A percentile compares a stretch with the other conserved stretches of the same genome.
These are phyloP conservation scores for Pythium monospermum DNA, from an alignment of 352 stramenopile genomes.

Conservation along the genomic window DNA sequence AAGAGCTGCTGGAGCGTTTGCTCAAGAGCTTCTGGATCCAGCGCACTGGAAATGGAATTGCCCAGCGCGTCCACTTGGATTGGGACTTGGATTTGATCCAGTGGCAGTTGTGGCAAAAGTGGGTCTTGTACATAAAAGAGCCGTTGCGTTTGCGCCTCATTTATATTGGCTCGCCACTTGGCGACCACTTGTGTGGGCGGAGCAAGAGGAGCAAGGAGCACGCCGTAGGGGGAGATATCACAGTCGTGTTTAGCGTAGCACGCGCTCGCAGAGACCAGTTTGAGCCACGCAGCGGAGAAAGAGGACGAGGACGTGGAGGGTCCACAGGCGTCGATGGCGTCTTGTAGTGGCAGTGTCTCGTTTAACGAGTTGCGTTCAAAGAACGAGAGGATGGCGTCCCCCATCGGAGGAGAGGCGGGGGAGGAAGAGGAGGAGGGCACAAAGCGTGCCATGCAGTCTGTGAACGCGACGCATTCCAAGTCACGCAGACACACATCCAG, in stretches of 20 bases:
- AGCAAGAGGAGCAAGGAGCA: conserved; percentile 24
- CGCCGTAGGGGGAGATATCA: conserved; percentile 29
- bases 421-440: conserved; percentile 1
- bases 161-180: conserved; percentile 33
- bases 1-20: conserved; percentile 26
- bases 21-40: conserved; percentile 20
- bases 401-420: too few species aligned
- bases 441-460: conserved; percentile 42
- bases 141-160: too few species aligned
- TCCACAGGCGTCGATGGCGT: conserved; percentile 31
- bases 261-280: conserved; percentile 46
- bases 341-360: conserved; percentile 26
- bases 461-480: conserved; percentile 39
- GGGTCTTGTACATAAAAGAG: conserved; percentile 31
- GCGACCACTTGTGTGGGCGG: conserved; percentile 22
- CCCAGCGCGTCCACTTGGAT: conserved; percentile 18
- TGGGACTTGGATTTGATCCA: too few species aligned
- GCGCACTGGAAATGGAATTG: conserved; percentile 9
- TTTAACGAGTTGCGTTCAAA: conserved; percentile 26
- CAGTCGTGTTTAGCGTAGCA: conserved; percentile 42
- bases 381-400: conserved; percentile 33
- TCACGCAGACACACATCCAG: conserved; percentile 50
- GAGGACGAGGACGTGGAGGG: conserved; percentile 18
- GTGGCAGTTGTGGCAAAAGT: too few species aligned
- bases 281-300: conserved; percentile 32